phyloP scores from a whole-genome alignment of 1,284 basidiomycete species.

The Ustilago vetiveriae region DNA sequence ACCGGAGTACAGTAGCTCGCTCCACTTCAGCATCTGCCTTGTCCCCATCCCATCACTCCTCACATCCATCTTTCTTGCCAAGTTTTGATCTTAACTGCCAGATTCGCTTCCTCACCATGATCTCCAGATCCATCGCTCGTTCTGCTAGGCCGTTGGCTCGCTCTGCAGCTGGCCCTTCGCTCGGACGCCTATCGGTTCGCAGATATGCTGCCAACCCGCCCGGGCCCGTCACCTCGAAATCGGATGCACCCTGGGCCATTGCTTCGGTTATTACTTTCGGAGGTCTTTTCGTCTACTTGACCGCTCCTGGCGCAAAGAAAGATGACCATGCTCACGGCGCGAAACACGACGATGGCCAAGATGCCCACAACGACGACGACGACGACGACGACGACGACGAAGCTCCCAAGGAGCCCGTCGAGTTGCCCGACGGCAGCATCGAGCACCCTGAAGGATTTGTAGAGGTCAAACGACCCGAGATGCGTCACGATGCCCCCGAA shows the following conservation, averaged over 20 bases:
- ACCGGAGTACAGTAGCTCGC: too few relatives aligned
- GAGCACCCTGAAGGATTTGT: conserved; percentile 50
- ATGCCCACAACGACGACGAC: conserved; percentile 12
- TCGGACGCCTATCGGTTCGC: conserved; percentile 19
- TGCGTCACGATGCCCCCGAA: conserved; percentile 38
- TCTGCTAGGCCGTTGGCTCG: conserved; percentile 30
- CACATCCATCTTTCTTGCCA: too few relatives aligned
- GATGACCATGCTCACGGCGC: conserved; percentile 23
- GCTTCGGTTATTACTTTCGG: conserved; percentile 50
- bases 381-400: conserved; percentile 15
- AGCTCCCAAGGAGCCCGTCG: conserved; percentile 33
- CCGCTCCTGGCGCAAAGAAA: conserved; percentile 34
- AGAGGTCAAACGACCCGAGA: conserved; percentile 43
- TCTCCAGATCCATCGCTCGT: conserved; percentile 20
- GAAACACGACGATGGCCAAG: conserved; percentile 33
- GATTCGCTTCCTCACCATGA: conserved; percentile 18
- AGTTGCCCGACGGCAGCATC: conserved; percentile 48
- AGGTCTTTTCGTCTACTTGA: conserved; percentile 51
- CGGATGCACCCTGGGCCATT: conserved; percentile 51
- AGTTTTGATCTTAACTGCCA: background rate
- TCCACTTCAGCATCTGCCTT: too few relatives aligned
- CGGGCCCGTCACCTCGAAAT: conserved; percentile 8
- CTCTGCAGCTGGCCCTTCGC: conserved; percentile 17
- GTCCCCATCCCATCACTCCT: too few relatives aligned
- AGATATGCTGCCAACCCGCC: conserved; percentile 22